Evolutionary conservation across 306 rosid species (phyloP), one percentile per base, ranked within the genome.

Genomic region (Datisca glomerata): DNA sequence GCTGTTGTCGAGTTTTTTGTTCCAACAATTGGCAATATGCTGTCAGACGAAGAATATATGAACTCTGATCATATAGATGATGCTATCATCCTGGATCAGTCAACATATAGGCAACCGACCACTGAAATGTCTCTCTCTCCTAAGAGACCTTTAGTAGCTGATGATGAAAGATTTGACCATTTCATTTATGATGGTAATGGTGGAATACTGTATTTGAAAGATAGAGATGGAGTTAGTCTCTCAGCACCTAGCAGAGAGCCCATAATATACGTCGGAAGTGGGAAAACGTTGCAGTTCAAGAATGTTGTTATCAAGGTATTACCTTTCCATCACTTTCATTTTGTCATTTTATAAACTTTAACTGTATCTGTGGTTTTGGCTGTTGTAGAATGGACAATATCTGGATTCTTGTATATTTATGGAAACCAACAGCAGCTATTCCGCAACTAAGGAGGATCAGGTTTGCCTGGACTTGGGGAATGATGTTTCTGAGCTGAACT

Each of bases 1-100:
- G 98, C 91, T 23, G 84, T 89, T 4, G 84, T 58, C 58, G 95
- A 84, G 80, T 89, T 89, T 59, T 89, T 89, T 14, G 81, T 89
- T 59, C 98, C 98, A 43, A 65, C 91, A 15, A 65, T 80, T 53
- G 68, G 84, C 32, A 63, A 66, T 47, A 75, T 69, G 49, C 63
- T 72, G 56, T 74, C 93, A 41, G 46, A 56, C 59, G 91, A 75
- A 43, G 93, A 74, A 61, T 57, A 62, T 19, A 27, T 53, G 29
- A 57, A 41, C 25, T 63, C 75, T 49, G 31, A 48, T 20, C 68
- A 62, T 55, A 50, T 67, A 51, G 59, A 57, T 40, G 75, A 84
- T 66, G 95, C 93, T 53, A 55, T 80, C 40, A 48, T 77, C 63
- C 41, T 77, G 45, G 69, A 77, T 47, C 70, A 68, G 62, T 55